phyloP scores from a whole-genome alignment of 371 early-diverging fungal genomes.

The Scutellospora calospora region DNA sequence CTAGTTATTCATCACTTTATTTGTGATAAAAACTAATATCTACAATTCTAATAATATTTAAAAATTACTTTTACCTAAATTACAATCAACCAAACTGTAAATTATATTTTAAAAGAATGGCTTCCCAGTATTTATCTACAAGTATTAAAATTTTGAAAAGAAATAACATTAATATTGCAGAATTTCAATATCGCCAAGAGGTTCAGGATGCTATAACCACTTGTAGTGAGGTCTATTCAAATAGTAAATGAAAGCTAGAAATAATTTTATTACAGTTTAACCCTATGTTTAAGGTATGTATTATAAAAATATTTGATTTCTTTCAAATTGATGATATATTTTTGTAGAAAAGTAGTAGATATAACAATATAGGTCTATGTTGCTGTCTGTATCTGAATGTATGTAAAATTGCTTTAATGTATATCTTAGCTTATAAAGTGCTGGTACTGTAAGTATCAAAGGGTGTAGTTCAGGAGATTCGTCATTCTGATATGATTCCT shows the following conservation, averaged over 20 bases:
- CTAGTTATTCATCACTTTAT: too few species aligned
- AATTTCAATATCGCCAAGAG: slow-evolving; percentile 18
- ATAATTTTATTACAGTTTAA: background rate
- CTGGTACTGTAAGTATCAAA: background rate
- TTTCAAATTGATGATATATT: background rate
- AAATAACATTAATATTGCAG: slow-evolving; percentile 19
- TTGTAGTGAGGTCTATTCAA: background rate
- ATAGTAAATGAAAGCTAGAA: background rate
- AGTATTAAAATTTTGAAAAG: background rate
- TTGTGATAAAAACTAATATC: too few species aligned
- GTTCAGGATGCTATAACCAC: slow-evolving; percentile 29
- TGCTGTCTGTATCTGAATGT: slow-evolving; percentile 1
- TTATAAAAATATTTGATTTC: background rate
- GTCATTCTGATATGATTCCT: background rate
- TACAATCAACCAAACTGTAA: slow-evolving; percentile 5
- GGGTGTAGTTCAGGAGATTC: background rate
- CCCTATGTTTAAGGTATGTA: background rate
- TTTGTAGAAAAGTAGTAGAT: background rate
- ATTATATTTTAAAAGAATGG: slow-evolving; percentile 34
- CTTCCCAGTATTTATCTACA: slow-evolving; percentile 16
- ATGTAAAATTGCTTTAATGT: background rate
- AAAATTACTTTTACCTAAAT: too few species aligned
- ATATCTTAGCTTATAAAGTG: background rate
- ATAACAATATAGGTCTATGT: slow-evolving; percentile 13
- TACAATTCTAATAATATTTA: too few species aligned